A percentile compares a stretch with the other conserved stretches of the same genome.
These are phyloP conservation scores for Geotrichum reessii DNA, from an alignment of 1,139 yeast genomes.

Conservation along the genomic window DNA sequence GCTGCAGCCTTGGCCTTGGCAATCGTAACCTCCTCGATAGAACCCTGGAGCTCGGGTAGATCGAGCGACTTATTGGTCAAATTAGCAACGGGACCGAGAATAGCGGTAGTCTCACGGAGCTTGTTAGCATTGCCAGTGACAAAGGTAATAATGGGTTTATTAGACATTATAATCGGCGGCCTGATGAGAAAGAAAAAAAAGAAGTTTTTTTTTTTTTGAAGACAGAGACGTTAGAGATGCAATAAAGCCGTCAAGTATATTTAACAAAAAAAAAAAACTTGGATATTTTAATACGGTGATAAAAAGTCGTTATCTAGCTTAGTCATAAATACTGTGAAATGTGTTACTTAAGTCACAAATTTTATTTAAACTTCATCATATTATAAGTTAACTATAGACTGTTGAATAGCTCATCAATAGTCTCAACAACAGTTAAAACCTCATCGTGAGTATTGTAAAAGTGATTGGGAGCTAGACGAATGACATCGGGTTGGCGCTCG, in stretches of 20 bases:
- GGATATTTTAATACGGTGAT: neutral
- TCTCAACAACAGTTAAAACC: constrained; percentile 44
- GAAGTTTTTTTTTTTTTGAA: neutral
- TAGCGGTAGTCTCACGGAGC: constrained; percentile 73
- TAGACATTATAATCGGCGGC: neutral
- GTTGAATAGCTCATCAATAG: constrained; percentile 43
- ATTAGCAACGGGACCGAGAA: constrained; percentile 56
- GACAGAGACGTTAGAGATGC: neutral
- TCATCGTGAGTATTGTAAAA: constrained; percentile 74
- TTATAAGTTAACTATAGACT: neutral
- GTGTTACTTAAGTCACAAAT: neutral
- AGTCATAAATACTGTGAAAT: neutral
- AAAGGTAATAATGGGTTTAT: constrained; percentile 18
- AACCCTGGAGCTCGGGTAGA: constrained; percentile 85
- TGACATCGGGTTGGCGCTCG: constrained; percentile 83
- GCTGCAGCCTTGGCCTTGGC: constrained; percentile 83
- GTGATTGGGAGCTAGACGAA: constrained; percentile 78
- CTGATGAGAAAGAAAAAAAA: neutral
- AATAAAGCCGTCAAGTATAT: too few species aligned
- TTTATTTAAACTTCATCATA: neutral
- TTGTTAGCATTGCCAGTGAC: constrained; percentile 83
- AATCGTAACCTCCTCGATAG: constrained; percentile 72
- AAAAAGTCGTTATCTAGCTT: neutral
- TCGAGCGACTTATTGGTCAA: constrained; percentile 52
- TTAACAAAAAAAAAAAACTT: neutral